Evolutionary conservation across 2,329 filamentous ascomycete genomes (phyloP).

Genomic region (Botryotinia globosa): DNA sequence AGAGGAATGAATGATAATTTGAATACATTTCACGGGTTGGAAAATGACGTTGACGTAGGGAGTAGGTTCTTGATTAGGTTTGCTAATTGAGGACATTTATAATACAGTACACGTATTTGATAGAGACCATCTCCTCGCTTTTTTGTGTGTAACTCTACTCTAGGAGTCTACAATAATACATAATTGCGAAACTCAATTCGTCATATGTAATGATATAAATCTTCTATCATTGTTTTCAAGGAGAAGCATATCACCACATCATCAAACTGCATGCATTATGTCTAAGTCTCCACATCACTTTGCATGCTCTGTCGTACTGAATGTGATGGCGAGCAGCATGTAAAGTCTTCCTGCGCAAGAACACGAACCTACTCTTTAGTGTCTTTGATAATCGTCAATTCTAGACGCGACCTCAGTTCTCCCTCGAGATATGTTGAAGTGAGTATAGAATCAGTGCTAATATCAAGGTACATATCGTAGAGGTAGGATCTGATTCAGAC

Average conservation of each 20-base stretch:
- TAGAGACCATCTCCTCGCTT: background rate
- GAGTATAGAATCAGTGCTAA: background rate
- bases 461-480: background rate
- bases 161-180: background rate
- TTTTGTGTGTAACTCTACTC: fast-evolving
- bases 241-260: background rate
- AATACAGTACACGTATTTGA: background rate
- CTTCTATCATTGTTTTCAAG: background rate
- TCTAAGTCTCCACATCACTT: background rate
- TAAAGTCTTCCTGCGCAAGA: background rate
- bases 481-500: background rate
- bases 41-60: background rate
- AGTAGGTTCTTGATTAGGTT: background rate
- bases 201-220: background rate
- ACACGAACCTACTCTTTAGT: background rate
- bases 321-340: background rate
- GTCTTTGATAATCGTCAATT: background rate
- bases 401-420: background rate
- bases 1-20: background rate
- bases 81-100: background rate
- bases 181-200: background rate
- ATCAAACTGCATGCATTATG: background rate
- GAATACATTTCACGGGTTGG: fast-evolving
- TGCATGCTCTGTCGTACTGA: background rate
- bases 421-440: background rate